Evolutionary conservation across 768 basidiomycete species (phyloP), one percentile per base, ranked within the genome.

Genomic region (Plicaturopsis crispa): DNA sequence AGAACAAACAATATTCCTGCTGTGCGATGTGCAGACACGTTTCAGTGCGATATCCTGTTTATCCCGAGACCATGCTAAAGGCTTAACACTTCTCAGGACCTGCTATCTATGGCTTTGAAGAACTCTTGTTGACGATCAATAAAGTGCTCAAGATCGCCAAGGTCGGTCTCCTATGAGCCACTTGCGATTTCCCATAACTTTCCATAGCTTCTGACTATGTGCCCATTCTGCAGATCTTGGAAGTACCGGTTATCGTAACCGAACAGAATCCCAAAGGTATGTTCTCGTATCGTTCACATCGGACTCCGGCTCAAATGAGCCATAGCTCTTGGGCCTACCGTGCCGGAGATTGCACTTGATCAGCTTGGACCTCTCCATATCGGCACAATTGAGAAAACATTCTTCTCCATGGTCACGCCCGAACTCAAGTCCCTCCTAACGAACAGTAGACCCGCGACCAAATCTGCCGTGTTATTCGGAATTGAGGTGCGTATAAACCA

Each of bases 401-500:
- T 75, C 37, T 96, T 97, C 65, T 86, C 84, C 1, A 94, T 96
- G 92, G 49, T 81, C 39, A 80, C 78, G 0, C 72, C 81, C 5
- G 75, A 86, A 23, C 72, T 93, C 5, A 57, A 66, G 37, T 43
- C 59, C 2, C 44, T 78, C 6, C 63, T 94, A 37, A 52, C 55
- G 16, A 48, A 66, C 4, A 69, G 65, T 18, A n/a, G n/a, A n/a
- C 68, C 71, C 3, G 48, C 61, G 11, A 53, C 83, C 41, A 67
- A 69, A 28, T 76, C 74, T 5, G 63, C 91, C 33, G 74, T 94
- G 5, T 54, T 97, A 4, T 78, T 90, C 44, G 93, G 93, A 12
- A 91, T 94, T 36, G 92, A 94, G 72, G 90, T 86, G 46, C 24
- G 73, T 56, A n/a, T n/a, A n/a, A n/a, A n/a, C n/a, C n/a, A n/a